phyloP scores from a whole-genome alignment of 495 filamentous ascomycete species.

The Penicillium paradoxum region DNA sequence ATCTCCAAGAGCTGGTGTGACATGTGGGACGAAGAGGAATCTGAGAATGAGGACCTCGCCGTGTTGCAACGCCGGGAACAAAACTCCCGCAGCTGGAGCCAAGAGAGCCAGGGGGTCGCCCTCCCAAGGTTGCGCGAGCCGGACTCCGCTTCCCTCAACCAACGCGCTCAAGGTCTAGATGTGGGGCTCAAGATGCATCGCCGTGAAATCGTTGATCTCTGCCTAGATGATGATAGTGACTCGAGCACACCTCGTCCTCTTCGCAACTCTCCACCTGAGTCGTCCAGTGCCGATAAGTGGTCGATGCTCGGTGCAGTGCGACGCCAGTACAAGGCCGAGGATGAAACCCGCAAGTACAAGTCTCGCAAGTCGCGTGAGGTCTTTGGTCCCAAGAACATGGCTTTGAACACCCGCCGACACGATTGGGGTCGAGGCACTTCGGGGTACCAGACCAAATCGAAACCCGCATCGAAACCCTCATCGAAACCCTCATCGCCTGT shows the following conservation, averaged over 20 bases:
- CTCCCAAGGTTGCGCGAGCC: slow-evolving; percentile 35
- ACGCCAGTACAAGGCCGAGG: slow-evolving; percentile 42
- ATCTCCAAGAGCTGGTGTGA: slow-evolving; percentile 98
- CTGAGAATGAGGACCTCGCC: slow-evolving; percentile 52
- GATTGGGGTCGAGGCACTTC: slow-evolving; percentile 53
- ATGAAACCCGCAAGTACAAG: slow-evolving; percentile 62
- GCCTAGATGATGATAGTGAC: slow-evolving; percentile 52
- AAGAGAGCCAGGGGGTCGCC: slow-evolving; percentile 55
- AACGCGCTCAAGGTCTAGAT: slow-evolving; percentile 18
- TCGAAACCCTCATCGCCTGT: slow-evolving; percentile 46
- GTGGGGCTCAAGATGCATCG: slow-evolving; percentile 17
- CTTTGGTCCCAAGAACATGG: slow-evolving; percentile 38
- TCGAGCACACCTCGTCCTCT: slow-evolving; percentile 47
- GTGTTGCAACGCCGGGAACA: slow-evolving; percentile 61
- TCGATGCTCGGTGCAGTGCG: slow-evolving; percentile 74
- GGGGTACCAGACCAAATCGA: slow-evolving; percentile 48
- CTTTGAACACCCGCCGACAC: slow-evolving; percentile 40
- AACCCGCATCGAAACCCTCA: too few relatives aligned
- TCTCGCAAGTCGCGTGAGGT: slow-evolving; percentile 47
- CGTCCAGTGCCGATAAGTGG: slow-evolving; percentile 74
- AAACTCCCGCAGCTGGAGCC: slow-evolving; percentile 77
- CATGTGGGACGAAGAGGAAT: slow-evolving; percentile 88
- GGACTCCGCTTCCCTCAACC: slow-evolving; percentile 48
- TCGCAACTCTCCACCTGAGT: slow-evolving; percentile 51
- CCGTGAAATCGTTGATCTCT: slow-evolving; percentile 33